Percentiles rank a stretch among this genome's conserved stretches.
Evolutionary conservation across 1,139 yeast genomes (phyloP).

Genomic region (Saccharomyces hybrid): DNA sequence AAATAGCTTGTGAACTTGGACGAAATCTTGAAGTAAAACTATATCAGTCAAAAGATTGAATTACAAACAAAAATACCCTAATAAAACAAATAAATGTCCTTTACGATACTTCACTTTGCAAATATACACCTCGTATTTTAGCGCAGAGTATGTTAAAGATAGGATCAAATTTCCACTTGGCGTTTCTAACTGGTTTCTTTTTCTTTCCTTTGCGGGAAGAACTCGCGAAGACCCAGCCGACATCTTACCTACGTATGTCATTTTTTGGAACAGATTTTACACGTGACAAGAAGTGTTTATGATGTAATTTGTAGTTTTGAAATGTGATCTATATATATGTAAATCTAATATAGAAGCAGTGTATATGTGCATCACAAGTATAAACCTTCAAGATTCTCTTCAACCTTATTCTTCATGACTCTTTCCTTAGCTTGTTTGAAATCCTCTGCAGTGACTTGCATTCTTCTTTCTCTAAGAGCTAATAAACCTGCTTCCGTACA

Average conservation of each 20-base stretch:
- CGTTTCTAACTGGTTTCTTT: not conserved
- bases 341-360: slow-evolving; percentile 17
- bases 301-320: not conserved
- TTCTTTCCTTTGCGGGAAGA: not conserved
- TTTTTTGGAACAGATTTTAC: not conserved
- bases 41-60: not conserved
- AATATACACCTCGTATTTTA: not conserved
- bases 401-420: slow-evolving; percentile 94
- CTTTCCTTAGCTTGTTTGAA: slow-evolving; percentile 93
- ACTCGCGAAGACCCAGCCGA: not conserved
- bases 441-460: slow-evolving; percentile 95
- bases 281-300: not conserved
- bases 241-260: not conserved
- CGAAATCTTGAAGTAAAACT: not conserved
- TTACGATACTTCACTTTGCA: not conserved
- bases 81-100: not conserved
- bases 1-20: not conserved
- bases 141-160: not conserved
- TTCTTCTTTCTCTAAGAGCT: slow-evolving; percentile 94
- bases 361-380: slow-evolving; percentile 48
- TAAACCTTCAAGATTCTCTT: slow-evolving; percentile 91
- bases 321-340: slow-evolving; percentile 29
- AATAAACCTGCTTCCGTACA: slow-evolving; percentile 96
- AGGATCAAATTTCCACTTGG: not conserved
- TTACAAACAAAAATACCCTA: not conserved